Base-by-base conservation (phyloP, 768 basidiomycete species). In the Lactarius hatsudake region DNA sequence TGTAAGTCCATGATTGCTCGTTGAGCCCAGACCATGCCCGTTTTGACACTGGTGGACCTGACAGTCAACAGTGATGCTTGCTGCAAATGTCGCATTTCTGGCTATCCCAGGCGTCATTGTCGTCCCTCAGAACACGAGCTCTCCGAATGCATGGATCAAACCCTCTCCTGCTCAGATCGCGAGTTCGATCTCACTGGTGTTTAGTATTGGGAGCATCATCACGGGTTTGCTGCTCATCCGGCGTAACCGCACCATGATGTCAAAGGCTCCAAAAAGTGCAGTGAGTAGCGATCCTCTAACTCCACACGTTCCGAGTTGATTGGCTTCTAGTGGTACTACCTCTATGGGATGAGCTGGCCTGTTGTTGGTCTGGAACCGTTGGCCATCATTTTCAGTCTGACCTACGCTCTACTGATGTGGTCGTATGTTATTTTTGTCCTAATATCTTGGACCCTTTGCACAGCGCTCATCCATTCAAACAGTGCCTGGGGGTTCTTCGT, bases 321-420 rank as follows among this genome's bases (percentile, higher is more conserved):
- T 18, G 26, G 36, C 56, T 32, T 62, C 72, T 45, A 74, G 71
- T 74, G 70, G 13, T 59, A 69, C 17, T 78, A 72, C 62, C 63
- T 79, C 7, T 40, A 66, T 5, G 67, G 62, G 13, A 69, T 76
- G 59, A 72, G 70, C 26, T 72, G 78, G 4, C 36, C 66, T 8
- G 72, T 58, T 0, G 75, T 79, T 42, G 83, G 86, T 1, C 74
- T 85, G 1, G 84, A 86, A 70, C 81, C 73, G 1, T 77, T 86
- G 5, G 83, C 84, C 20, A 76, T 86, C 26, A 70, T 85, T 62
- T 85, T 85, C 65, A 82, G 83, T 65, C 71, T 87, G 10, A 86
- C 86, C 0, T 83, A 84, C 64, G 82, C 84, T 1, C 74, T 86
- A 26, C 76, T 87, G 51, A 32, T 32, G 32, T 34, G 32, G 32